These are phyloP conservation scores for Colletotrichum chlorophyti DNA, from an alignment of 2,329 filamentous ascomycete genomes.

Conservation along the genomic window DNA sequence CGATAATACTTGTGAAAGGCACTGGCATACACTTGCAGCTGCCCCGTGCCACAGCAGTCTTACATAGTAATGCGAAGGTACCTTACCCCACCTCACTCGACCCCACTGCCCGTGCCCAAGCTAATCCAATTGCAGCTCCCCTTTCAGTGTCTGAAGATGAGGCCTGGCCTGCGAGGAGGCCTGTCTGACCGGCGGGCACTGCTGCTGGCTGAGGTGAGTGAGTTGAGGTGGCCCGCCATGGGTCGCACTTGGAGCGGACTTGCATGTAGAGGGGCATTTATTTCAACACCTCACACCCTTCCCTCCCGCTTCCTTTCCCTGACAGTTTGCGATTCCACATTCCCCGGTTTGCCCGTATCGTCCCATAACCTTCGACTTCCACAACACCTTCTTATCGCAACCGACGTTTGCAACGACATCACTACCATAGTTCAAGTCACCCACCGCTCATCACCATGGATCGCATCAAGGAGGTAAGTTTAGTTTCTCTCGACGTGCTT, in stretches of 20 bases:
- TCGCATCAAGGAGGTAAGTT: slow-evolving; percentile 86
- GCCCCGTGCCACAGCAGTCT: slow-evolving; percentile 21
- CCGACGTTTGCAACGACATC: slow-evolving; percentile 33
- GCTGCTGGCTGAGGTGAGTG: slow-evolving; percentile 18
- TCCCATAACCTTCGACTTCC: slow-evolving; percentile 40
- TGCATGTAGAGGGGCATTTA: slow-evolving; percentile 48
- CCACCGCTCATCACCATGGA: slow-evolving; percentile 64
- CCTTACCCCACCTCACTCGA: slow-evolving; percentile 23
- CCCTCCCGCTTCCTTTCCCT: slow-evolving; percentile 40
- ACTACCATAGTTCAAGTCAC: slow-evolving; percentile 36
- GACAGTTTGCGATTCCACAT: slow-evolving; percentile 22
- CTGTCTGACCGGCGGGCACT: no score
- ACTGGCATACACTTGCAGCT: slow-evolving; percentile 5
- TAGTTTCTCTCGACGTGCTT: slow-evolving; percentile 41
- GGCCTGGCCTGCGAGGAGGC: slow-evolving; percentile 14
- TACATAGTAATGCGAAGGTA: no score
- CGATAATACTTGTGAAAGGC: no score
- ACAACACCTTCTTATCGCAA: slow-evolving; percentile 30
- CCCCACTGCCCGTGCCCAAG: slow-evolving; percentile 21
- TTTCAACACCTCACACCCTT: slow-evolving; percentile 40
- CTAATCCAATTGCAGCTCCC: slow-evolving; percentile 29
- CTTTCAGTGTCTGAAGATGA: slow-evolving; percentile 16
- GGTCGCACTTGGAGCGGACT: slow-evolving; percentile 24
- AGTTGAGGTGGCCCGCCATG: slow-evolving; percentile 26
- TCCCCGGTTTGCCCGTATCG: slow-evolving; percentile 35